These are phyloP conservation scores for Metarhizium humberi DNA, from an alignment of 2,329 filamentous ascomycete genomes.

Conservation along the genomic window DNA sequence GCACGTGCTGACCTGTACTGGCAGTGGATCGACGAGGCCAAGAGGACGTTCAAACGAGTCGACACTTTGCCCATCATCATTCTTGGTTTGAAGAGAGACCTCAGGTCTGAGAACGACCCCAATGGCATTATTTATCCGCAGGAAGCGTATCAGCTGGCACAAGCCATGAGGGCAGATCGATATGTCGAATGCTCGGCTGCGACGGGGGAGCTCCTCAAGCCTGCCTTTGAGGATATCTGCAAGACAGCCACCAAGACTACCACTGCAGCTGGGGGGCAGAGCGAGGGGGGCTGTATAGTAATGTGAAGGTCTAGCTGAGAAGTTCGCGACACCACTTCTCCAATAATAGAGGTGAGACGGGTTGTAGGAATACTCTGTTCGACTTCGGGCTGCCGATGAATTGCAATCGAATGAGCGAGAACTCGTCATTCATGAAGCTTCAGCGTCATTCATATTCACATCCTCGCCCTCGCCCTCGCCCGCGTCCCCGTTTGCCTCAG, in stretches of 20 bases:
- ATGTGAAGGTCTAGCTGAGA: conserved; percentile 28
- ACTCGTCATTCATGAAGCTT: conserved; percentile 13
- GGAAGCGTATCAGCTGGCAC: conserved; percentile 47
- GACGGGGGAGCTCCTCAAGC: conserved; percentile 47
- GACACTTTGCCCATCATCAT: conserved; percentile 45
- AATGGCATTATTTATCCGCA: conserved; percentile 53
- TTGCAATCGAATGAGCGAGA: not conserved
- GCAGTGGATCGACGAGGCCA: conserved; percentile 50
- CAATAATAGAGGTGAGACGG: not conserved
- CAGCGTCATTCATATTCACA: conserved; percentile 28
- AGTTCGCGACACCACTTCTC: not conserved
- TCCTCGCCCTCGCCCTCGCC: conserved; percentile 25
- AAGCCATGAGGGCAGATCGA: conserved; percentile 50
- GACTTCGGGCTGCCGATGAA: not conserved
- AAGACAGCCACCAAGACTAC: conserved; percentile 41
- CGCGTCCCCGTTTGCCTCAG: conserved; percentile 19
- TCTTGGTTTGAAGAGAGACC: conserved; percentile 51
- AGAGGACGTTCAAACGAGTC: conserved; percentile 34
- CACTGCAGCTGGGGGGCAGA: conserved; percentile 39
- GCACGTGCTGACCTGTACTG: not conserved
- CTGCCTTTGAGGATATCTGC: conserved; percentile 53
- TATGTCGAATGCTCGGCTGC: conserved; percentile 56
- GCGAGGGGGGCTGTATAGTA: conserved; percentile 42
- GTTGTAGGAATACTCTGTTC: not conserved
- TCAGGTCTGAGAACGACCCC: conserved; percentile 47